A percentile compares a stretch with the other conserved stretches of the same genome.
phyloP scores from a whole-genome alignment of 202 grass and related monocot species.

The Zizania palustris region DNA sequence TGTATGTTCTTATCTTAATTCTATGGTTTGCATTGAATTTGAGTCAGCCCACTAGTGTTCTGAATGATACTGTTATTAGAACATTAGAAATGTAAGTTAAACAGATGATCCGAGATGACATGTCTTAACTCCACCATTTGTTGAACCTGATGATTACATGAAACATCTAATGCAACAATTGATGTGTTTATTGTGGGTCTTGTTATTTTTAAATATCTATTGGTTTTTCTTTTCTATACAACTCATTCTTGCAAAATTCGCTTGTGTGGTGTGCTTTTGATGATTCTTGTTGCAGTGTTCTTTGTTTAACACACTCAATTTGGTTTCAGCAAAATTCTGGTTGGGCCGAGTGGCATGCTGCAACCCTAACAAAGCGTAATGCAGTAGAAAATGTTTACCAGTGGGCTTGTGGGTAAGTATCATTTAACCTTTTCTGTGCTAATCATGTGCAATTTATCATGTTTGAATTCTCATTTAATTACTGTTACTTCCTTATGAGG shows the following conservation, averaged over 20 bases:
- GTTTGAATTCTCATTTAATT: constrained; percentile 23
- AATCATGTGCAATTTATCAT: constrained; percentile 1
- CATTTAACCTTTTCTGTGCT: neutral
- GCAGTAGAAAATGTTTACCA: constrained; percentile 86
- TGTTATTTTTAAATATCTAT: neutral
- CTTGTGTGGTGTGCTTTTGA: constrained; percentile 12
- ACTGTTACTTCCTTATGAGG: neutral
- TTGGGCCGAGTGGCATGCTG: constrained; percentile 81
- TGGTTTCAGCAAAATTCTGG: constrained; percentile 67
- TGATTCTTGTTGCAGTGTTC: neutral
- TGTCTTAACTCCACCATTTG: neutral
- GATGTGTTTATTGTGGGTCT: neutral
- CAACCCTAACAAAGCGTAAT: constrained; percentile 73
- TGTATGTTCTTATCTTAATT: neutral
- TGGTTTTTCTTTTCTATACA: neutral
- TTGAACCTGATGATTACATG: neutral
- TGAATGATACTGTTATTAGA: constrained; percentile 1
- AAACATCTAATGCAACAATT: neutral
- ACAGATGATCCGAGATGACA: constrained; percentile 9
- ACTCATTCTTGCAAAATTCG: constrained; percentile 8
- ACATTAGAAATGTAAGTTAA: constrained; percentile 28
- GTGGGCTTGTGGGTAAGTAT: constrained; percentile 91
- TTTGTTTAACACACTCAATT: constrained; percentile 30
- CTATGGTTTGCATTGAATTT: constrained; percentile 24
- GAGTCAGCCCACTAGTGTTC: neutral